Evolutionary conservation across 2,329 filamentous ascomycete genomes (phyloP).

Genomic region (Tolypocladium guangdongense): DNA sequence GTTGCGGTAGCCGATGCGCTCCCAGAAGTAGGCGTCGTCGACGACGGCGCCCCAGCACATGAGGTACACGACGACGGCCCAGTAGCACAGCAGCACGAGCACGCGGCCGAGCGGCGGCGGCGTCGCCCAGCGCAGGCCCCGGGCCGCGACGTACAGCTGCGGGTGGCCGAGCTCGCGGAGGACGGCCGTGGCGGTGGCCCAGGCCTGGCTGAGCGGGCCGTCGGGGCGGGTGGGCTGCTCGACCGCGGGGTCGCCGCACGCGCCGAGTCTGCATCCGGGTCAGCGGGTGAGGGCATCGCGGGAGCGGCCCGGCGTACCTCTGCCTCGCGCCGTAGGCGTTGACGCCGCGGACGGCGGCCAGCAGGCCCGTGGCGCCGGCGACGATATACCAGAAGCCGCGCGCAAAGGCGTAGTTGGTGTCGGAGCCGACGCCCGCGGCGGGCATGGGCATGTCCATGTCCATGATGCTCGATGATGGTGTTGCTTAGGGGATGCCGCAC

Average conservation of each 20-base stretch:
- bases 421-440: constrained; percentile 26
- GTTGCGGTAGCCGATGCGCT: constrained; percentile 56
- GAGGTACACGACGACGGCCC: constrained; percentile 47
- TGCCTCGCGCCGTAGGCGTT: constrained; percentile 29
- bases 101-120: constrained; percentile 48
- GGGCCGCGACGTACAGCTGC: constrained; percentile 36
- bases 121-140: constrained; percentile 41
- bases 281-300: neutral
- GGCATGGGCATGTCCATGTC: constrained; percentile 23
- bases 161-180: constrained; percentile 45
- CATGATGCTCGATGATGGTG: constrained; percentile 4
- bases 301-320: constrained; percentile 22
- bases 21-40: constrained; percentile 46
- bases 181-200: constrained; percentile 49
- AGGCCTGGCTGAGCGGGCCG: constrained; percentile 33
- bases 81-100: constrained; percentile 43
- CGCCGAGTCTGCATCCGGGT: constrained; percentile 30
- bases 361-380: constrained; percentile 33
- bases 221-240: constrained; percentile 41
- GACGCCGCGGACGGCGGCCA: constrained; percentile 29
- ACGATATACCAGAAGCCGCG: constrained; percentile 49
- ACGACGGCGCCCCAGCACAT: constrained; percentile 38
- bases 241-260: constrained; percentile 29
- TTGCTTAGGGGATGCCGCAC: neutral
- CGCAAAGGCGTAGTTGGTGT: constrained; percentile 39